phyloP scores from a whole-genome alignment of 306 rosid genomes.

The Boehmeria nivea region DNA sequence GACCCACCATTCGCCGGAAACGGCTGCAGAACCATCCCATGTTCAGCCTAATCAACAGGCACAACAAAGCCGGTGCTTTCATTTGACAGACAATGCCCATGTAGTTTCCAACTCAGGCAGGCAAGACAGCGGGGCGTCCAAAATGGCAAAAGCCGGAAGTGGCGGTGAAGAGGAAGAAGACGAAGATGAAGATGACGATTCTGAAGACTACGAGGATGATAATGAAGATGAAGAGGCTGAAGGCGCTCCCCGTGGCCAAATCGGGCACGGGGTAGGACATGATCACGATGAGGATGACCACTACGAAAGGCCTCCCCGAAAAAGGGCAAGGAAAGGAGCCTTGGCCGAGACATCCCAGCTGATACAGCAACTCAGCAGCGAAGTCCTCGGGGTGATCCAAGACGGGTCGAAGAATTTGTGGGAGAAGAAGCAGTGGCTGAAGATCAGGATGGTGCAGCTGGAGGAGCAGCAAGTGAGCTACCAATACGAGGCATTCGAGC shows the following conservation, averaged over 20 bases:
- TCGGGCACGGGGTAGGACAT: constrained; percentile 43
- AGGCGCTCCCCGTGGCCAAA: constrained; percentile 42
- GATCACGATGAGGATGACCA: constrained; percentile 55
- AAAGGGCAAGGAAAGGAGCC: constrained; percentile 38
- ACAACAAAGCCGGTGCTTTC: constrained; percentile 46
- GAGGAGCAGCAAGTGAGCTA: constrained; percentile 60
- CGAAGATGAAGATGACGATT: constrained; percentile 40
- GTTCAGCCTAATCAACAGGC: constrained; percentile 25
- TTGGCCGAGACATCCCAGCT: constrained; percentile 16
- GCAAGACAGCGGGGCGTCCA: constrained; percentile 31
- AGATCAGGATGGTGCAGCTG: constrained; percentile 38
- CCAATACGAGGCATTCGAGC: constrained; percentile 46
- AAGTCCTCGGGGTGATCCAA: constrained; percentile 45
- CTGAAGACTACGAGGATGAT: constrained; percentile 37
- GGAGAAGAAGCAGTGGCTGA: constrained; percentile 85
- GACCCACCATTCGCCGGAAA: constrained; percentile 38
- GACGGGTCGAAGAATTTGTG: constrained; percentile 54
- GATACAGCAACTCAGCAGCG: constrained; percentile 43
- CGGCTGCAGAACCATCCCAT: constrained; percentile 34
- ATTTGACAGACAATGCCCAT: constrained; percentile 36
- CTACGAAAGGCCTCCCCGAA: constrained; percentile 21
- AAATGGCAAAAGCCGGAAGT: constrained; percentile 32
- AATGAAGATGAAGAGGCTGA: constrained; percentile 62
- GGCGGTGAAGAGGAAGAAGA: constrained; percentile 45
- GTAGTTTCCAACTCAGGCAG: constrained; percentile 29